These are phyloP conservation scores for Claviceps citrina DNA, from an alignment of 2,329 filamentous ascomycete species.

Conservation along the genomic window DNA sequence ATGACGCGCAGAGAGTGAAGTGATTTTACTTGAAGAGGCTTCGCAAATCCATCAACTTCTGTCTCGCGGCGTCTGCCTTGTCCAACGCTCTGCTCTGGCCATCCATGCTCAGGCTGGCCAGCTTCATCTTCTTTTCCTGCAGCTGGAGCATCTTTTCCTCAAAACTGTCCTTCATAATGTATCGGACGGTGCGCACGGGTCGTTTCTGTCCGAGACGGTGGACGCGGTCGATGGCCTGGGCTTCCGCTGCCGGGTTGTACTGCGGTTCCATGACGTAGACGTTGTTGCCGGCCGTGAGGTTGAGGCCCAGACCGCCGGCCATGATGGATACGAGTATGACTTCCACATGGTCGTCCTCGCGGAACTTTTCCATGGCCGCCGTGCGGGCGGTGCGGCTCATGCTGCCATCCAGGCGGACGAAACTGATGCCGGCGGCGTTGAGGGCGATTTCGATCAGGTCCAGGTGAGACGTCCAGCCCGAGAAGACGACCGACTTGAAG, in stretches of 20 bases:
- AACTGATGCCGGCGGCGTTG: conserved; percentile 47
- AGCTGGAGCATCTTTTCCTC: conserved; percentile 86
- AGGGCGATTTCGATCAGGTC: conserved; percentile 82
- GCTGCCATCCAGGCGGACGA: conserved; percentile 74
- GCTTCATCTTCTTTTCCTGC: conserved; percentile 81
- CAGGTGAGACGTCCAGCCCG: conserved; percentile 87
- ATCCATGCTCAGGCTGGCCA: conserved; percentile 78
- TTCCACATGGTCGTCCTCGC: conserved; percentile 52
- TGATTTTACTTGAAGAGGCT: conserved; percentile 37
- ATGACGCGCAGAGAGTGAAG: conserved; percentile 7
- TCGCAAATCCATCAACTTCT: conserved; percentile 43
- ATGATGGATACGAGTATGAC: conserved; percentile 86
- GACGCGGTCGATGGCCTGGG: conserved; percentile 86
- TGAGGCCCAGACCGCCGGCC: conserved; percentile 81
- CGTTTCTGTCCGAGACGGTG: conserved; percentile 81
- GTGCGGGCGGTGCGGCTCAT: conserved; percentile 66
- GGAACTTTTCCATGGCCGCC: conserved; percentile 62
- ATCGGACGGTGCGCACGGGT: conserved; percentile 73
- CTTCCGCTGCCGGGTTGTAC: conserved; percentile 89
- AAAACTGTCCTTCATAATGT: conserved; percentile 80
- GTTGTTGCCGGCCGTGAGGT: conserved; percentile 69
- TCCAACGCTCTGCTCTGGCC: conserved; percentile 38
- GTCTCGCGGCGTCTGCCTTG: conserved; percentile 39
- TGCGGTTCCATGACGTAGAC: conserved; percentile 98
- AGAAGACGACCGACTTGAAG: conserved; percentile 88